These are phyloP conservation scores for Pleurotus tuber-regium DNA, from an alignment of 768 basidiomycete genomes.

Conservation along the genomic window DNA sequence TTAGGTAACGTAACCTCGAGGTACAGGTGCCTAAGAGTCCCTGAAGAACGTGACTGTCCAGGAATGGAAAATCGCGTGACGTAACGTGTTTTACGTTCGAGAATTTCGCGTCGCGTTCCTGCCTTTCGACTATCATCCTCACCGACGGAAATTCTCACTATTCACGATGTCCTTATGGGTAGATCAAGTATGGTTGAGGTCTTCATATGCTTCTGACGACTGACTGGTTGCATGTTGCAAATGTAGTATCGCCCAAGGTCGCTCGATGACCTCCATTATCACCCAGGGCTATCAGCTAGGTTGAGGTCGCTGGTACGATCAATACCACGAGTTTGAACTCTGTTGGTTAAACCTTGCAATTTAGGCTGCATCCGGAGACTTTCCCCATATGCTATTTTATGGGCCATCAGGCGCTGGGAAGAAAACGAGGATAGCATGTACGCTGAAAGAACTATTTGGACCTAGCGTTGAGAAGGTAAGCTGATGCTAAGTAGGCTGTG, in stretches of 20 bases:
- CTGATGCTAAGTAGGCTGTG: neutral
- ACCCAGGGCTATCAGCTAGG: slow-evolving; percentile 73
- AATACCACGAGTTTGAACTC: neutral
- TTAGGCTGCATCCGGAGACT: slow-evolving; percentile 87
- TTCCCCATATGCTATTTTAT: slow-evolving; percentile 97
- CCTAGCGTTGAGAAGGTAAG: slow-evolving; percentile 88
- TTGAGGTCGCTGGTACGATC: slow-evolving; percentile 71
- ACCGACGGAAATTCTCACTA: too few relatives aligned
- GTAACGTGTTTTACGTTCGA: neutral
- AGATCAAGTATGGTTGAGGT: slow-evolving; percentile 42
- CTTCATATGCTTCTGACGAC: neutral
- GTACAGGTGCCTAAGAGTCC: too few relatives aligned
- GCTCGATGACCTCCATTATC: slow-evolving; percentile 88
- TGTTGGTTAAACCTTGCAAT: slow-evolving; percentile 2
- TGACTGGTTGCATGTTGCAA: slow-evolving; percentile 7
- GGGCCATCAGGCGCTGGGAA: slow-evolving; percentile 97
- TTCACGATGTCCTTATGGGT: slow-evolving; percentile 66
- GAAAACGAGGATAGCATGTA: slow-evolving; percentile 94
- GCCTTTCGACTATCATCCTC: too few relatives aligned
- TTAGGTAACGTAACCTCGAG: too few relatives aligned
- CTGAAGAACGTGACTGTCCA: neutral
- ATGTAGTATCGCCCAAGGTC: slow-evolving; percentile 84
- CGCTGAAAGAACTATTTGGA: slow-evolving; percentile 86
- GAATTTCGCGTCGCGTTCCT: too few relatives aligned
- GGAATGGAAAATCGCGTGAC: neutral